These are phyloP conservation scores for Aspergillus kassunensis DNA, from an alignment of 495 filamentous ascomycete genomes.

Conservation along the genomic window DNA sequence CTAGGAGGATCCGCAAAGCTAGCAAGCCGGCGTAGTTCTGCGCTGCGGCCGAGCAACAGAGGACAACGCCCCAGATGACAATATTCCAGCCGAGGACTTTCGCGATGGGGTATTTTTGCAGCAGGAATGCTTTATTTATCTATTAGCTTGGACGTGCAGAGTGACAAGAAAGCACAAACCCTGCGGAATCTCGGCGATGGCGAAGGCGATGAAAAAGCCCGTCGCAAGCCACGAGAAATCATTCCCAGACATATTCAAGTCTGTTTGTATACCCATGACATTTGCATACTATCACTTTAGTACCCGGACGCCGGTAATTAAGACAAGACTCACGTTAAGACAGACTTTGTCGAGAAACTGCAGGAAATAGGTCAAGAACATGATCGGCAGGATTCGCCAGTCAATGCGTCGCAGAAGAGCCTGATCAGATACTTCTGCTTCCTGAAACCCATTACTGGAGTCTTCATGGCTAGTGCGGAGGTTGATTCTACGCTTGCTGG, in stretches of 20 bases:
- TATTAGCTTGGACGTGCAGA: neutral
- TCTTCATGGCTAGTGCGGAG: too few relatives aligned
- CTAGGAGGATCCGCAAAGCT: slow-evolving; percentile 54
- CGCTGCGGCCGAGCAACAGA: slow-evolving; percentile 51
- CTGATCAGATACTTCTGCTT: neutral
- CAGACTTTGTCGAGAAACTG: slow-evolving; percentile 67
- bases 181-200: slow-evolving; percentile 51
- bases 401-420: slow-evolving; percentile 47
- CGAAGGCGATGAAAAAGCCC: slow-evolving; percentile 53
- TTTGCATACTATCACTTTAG: slow-evolving; percentile 51
- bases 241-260: slow-evolving; percentile 48
- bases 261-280: slow-evolving; percentile 51
- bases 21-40: slow-evolving; percentile 44
- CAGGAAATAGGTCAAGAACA: slow-evolving; percentile 60
- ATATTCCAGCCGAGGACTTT: slow-evolving; percentile 56
- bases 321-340: slow-evolving; percentile 47
- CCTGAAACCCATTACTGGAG: too few relatives aligned
- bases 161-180: slow-evolving; percentile 25
- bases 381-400: slow-evolving; percentile 52
- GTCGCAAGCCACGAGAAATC: slow-evolving; percentile 54
- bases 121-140: slow-evolving; percentile 23
- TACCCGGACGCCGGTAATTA: neutral
- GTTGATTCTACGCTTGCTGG: too few relatives aligned
- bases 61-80: slow-evolving; percentile 56
- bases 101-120: slow-evolving; percentile 52